phyloP scores from a whole-genome alignment of 345 rosid genomes.

The Melastoma malabathricum region DNA sequence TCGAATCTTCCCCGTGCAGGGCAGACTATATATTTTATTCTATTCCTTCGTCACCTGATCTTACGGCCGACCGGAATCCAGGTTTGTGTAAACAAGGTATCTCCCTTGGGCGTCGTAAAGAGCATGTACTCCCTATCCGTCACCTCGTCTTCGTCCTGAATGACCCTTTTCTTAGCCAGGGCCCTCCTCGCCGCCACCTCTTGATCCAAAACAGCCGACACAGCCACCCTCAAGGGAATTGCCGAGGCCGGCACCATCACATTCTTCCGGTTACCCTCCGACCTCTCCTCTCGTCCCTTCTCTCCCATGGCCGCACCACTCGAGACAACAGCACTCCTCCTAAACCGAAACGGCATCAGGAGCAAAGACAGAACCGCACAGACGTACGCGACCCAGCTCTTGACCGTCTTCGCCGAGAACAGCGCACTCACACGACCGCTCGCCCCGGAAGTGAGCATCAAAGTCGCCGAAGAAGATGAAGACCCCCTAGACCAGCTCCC shows the following conservation, averaged over 20 bases:
- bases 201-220: slow-evolving; percentile 27
- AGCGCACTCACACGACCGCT: slow-evolving; percentile 64
- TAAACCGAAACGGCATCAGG: slow-evolving; percentile 43
- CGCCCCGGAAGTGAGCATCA: slow-evolving; percentile 75
- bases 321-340: slow-evolving; percentile 4
- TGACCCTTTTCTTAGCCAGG: slow-evolving; percentile 46
- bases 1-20: neutral
- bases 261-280: too few species aligned
- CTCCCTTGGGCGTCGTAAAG: slow-evolving; percentile 45
- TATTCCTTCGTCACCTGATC: slow-evolving; percentile 31
- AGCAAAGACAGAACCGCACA: slow-evolving; percentile 38
- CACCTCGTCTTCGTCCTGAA: slow-evolving; percentile 38
- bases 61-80: slow-evolving; percentile 48
- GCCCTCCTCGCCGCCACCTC: slow-evolving; percentile 54
- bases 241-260: slow-evolving; percentile 35
- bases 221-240: slow-evolving; percentile 38
- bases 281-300: slow-evolving; percentile 4
- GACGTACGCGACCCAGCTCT: slow-evolving; percentile 22
- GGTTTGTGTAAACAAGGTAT: slow-evolving; percentile 62
- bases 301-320: slow-evolving; percentile 1
- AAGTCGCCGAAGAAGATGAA: slow-evolving; percentile 18
- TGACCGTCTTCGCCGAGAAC: slow-evolving; percentile 40
- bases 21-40: too few species aligned
- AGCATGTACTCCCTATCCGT: slow-evolving; percentile 34
- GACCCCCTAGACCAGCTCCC: slow-evolving; percentile 12